Conservation (phyloP, 495 filamentous ascomycete species). For the Chaetomium fimeti region DNA sequence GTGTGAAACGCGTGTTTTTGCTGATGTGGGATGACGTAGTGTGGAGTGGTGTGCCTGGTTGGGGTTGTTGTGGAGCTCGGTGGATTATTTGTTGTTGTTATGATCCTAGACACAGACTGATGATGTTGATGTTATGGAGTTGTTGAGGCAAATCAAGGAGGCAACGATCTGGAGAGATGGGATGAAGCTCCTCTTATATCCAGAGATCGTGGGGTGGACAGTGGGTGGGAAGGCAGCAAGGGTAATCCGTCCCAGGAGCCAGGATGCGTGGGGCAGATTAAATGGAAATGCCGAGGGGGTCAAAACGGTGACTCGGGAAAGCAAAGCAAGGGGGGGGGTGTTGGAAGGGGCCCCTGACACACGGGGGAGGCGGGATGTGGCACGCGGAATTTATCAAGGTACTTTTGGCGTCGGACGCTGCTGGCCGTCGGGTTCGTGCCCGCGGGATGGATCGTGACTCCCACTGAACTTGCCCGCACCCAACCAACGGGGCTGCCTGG, state of each 20-base stretch:
- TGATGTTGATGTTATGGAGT: slow-evolving; percentile 20
- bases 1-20: slow-evolving; percentile 14
- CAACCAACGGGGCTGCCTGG: slow-evolving; percentile 12
- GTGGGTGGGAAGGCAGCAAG: slow-evolving; percentile 17
- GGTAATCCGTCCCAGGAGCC: slow-evolving; percentile 31
- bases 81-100: not conserved
- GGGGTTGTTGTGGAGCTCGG: slow-evolving; percentile 4
- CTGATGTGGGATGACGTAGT: slow-evolving; percentile 16
- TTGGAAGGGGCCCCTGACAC: slow-evolving; percentile 20
- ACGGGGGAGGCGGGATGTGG: slow-evolving; percentile 19
- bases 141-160: not conserved
- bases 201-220: slow-evolving; percentile 9
- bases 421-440: slow-evolving; percentile 12
- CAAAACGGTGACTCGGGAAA: slow-evolving; percentile 14
- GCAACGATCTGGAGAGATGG: slow-evolving; percentile 16
- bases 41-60: slow-evolving; percentile 8
- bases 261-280: slow-evolving; percentile 39
- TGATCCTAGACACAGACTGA: slow-evolving; percentile 9
- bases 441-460: slow-evolving; percentile 18
- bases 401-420: slow-evolving; percentile 11
- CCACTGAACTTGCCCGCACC: slow-evolving; percentile 9
- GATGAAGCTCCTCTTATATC: slow-evolving; percentile 24
- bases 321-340: slow-evolving; percentile 17
- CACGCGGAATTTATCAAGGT: slow-evolving; percentile 3
- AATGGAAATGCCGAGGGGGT: slow-evolving; percentile 14